Evolutionary conservation across 345 rosid species (phyloP).

Genomic region (Psidium friedrichsthalianum): DNA sequence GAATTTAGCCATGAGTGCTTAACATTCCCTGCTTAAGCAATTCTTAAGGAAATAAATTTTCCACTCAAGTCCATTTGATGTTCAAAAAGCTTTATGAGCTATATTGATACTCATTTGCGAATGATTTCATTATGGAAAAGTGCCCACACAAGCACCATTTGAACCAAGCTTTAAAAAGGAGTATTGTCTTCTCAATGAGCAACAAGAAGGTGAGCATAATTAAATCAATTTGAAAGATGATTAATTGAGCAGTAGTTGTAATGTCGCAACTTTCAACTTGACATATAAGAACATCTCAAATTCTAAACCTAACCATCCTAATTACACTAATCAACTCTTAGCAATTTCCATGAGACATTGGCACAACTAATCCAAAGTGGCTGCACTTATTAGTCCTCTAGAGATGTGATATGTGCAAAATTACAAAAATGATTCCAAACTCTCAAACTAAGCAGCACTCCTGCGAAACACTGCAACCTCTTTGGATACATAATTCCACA

Average conservation of each 20-base stretch:
- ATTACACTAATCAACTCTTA: neutral
- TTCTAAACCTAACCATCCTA: neutral
- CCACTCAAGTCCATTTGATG: neutral
- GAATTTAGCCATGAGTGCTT: neutral
- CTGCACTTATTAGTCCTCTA: neutral
- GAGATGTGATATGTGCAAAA: neutral
- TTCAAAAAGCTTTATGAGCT: neutral
- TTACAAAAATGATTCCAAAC: neutral
- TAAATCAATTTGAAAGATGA: neutral
- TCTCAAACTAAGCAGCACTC: neutral
- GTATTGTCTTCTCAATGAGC: neutral
- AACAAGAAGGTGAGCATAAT: neutral
- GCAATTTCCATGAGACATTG: neutral
- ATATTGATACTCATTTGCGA: neutral
- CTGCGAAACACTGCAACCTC: neutral
- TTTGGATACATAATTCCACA: neutral
- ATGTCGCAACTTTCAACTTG: neutral
- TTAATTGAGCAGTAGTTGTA: neutral
- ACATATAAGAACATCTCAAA: neutral
- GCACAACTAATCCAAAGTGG: neutral
- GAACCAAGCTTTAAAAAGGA: neutral
- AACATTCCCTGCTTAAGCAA: neutral
- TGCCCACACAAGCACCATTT: neutral
- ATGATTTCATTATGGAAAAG: neutral
- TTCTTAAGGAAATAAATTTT: neutral